Percentiles rank a stretch among this genome's conserved stretches.
Conservation (phyloP, 2,329 filamentous ascomycete species). For the Whalleya microplaca region DNA sequence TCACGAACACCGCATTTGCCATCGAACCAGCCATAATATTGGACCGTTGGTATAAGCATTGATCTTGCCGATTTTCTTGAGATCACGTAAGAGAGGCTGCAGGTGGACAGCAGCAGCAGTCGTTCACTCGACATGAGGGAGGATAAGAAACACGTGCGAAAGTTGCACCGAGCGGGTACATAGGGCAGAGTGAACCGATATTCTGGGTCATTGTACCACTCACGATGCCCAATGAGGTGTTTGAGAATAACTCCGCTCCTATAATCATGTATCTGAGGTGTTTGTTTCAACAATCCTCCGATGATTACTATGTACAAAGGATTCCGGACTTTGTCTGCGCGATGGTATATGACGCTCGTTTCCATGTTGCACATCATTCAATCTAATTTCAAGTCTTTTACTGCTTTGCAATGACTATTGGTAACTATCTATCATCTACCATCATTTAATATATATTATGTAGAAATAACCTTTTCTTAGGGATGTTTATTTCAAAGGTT, state of each 20-base stretch:
- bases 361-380: too few relatives aligned
- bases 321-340: too few relatives aligned
- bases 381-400: too few relatives aligned
- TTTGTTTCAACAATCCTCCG: constrained; percentile 2
- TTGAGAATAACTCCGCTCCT: constrained; percentile 20
- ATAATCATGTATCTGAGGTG: neutral
- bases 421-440: too few relatives aligned
- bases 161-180: constrained; percentile 11
- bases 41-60: constrained; percentile 11
- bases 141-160: constrained; percentile 14
- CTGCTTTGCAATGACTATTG: too few relatives aligned
- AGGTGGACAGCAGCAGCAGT: neutral
- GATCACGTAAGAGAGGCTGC: constrained; percentile 11
- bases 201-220: neutral
- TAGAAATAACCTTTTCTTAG: too few relatives aligned
- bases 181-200: neutral
- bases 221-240: constrained; percentile 9
- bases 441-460: too few relatives aligned
- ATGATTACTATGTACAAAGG: neutral
- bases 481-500: too few relatives aligned
- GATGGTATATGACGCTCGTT: too few relatives aligned
- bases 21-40: constrained; percentile 1
- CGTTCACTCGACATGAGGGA: constrained; percentile 3
- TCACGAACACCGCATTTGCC: constrained; percentile 20
- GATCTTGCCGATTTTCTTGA: constrained; percentile 1